These are phyloP conservation scores for Nothopassalora personata DNA, from an alignment of 2,329 filamentous ascomycete species.

Conservation along the genomic window DNA sequence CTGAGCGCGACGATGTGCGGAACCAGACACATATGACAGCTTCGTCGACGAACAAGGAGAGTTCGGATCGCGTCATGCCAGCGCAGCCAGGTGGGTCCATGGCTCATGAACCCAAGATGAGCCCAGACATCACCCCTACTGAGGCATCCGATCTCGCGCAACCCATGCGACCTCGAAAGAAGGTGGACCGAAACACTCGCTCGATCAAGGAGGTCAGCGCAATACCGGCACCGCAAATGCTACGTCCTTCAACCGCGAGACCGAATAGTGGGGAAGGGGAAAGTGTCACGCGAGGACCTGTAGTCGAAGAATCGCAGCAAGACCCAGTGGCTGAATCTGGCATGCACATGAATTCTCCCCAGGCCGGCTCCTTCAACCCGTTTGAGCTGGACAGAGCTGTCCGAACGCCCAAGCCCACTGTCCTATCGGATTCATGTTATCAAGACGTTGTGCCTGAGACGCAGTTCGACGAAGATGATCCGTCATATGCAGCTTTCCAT, in stretches of 20 bases:
- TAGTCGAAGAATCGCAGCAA: slow-evolving; percentile 17
- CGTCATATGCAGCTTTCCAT: slow-evolving; percentile 11
- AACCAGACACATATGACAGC: background rate
- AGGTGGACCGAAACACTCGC: background rate
- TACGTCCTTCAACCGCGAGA: background rate
- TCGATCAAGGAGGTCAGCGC: background rate
- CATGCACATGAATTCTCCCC: background rate
- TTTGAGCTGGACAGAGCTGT: background rate
- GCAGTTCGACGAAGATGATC: slow-evolving; percentile 7
- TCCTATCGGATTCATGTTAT: background rate
- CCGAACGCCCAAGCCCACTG: background rate
- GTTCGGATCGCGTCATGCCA: background rate
- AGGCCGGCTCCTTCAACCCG: background rate
- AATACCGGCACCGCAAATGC: background rate
- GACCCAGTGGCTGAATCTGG: background rate
- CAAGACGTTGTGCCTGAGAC: slow-evolving; percentile 7
- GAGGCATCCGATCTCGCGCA: background rate
- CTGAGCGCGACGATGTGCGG: background rate
- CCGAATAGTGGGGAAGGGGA: background rate
- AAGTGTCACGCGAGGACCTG: slow-evolving; percentile 1
- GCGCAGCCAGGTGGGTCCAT: background rate
- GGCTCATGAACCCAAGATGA: background rate
- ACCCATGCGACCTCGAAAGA: background rate
- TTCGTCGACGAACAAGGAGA: background rate
- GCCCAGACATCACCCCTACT: background rate